A percentile compares a stretch with the other conserved stretches of the same genome.
Evolutionary conservation across 2,329 filamentous ascomycete species (phyloP).

Genomic region (Beauveria varroae): DNA sequence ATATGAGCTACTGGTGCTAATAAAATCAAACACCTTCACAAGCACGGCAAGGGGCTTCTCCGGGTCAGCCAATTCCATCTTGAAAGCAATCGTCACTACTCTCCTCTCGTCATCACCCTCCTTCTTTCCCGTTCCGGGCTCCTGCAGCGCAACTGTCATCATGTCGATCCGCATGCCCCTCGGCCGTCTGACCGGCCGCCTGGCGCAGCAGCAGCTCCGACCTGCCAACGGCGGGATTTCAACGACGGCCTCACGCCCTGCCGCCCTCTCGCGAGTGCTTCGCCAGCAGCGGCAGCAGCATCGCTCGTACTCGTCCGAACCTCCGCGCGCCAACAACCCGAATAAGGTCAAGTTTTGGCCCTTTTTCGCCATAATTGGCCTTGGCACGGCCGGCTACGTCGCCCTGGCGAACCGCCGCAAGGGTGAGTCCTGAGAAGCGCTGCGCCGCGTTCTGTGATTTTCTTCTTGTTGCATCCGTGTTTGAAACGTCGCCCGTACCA

Average conservation of each 20-base stretch:
- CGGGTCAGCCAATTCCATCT: no score
- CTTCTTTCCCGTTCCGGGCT: neutral
- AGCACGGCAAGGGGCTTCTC: no score
- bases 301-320: slow-evolving; percentile 34
- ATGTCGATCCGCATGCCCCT: slow-evolving; percentile 28
- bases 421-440: slow-evolving; percentile 29
- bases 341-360: slow-evolving; percentile 50
- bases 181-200: slow-evolving; percentile 18
- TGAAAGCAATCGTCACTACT: no score
- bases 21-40: no score
- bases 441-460: neutral
- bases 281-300: slow-evolving; percentile 18
- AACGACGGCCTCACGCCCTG: slow-evolving; percentile 7
- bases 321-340: slow-evolving; percentile 26
- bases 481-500: neutral
- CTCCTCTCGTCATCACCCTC: neutral
- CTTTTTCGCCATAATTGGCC: slow-evolving; percentile 42
- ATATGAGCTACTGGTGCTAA: no score
- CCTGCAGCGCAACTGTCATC: slow-evolving; percentile 1
- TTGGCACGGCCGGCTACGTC: slow-evolving; percentile 42
- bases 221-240: slow-evolving; percentile 6
- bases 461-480: neutral
- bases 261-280: slow-evolving; percentile 12
- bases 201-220: slow-evolving; percentile 10
- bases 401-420: slow-evolving; percentile 41